Conservation (phyloP, 768 basidiomycete genomes). For the Pisolithus marmoratus region DNA sequence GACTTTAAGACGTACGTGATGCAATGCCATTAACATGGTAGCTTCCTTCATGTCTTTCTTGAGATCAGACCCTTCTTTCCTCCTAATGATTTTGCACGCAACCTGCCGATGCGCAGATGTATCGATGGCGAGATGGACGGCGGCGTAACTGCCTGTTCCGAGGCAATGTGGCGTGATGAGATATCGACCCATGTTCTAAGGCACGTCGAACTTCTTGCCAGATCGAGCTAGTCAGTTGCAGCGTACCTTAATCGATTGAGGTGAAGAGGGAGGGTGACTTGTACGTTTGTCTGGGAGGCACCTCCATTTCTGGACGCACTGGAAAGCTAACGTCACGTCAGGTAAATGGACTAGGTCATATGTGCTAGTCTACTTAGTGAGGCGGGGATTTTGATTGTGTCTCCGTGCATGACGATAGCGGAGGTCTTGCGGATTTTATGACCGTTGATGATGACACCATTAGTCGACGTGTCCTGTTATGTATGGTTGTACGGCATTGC, state of each 20-base stretch:
- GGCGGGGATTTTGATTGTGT: constrained; percentile 60
- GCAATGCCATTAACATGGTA: constrained; percentile 59
- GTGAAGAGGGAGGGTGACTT: constrained; percentile 50
- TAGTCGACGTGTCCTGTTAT: constrained; percentile 66
- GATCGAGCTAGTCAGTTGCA: no score
- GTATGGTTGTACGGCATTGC: background rate
- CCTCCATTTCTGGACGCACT: constrained; percentile 55
- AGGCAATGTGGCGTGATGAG: constrained; percentile 74
- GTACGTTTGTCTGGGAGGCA: constrained; percentile 46
- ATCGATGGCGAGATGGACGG: constrained; percentile 74
- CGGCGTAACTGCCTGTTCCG: constrained; percentile 78
- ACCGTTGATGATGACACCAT: constrained; percentile 68
- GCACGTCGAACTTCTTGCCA: background rate
- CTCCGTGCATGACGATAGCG: constrained; percentile 74
- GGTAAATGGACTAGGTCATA: background rate
- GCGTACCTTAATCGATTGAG: constrained; percentile 49
- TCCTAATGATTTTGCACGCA: constrained; percentile 79
- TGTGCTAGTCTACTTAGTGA: constrained; percentile 44
- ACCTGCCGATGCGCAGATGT: constrained; percentile 60
- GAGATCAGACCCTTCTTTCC: constrained; percentile 37
- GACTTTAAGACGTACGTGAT: constrained; percentile 49
- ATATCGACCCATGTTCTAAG: constrained; percentile 59
- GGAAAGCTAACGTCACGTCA: constrained; percentile 45
- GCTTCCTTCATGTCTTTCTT: constrained; percentile 73
- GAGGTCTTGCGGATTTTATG: constrained; percentile 61